Conservation (phyloP, 805 yeast genomes). For the Vanderwaltozyma verrucispora region DNA sequence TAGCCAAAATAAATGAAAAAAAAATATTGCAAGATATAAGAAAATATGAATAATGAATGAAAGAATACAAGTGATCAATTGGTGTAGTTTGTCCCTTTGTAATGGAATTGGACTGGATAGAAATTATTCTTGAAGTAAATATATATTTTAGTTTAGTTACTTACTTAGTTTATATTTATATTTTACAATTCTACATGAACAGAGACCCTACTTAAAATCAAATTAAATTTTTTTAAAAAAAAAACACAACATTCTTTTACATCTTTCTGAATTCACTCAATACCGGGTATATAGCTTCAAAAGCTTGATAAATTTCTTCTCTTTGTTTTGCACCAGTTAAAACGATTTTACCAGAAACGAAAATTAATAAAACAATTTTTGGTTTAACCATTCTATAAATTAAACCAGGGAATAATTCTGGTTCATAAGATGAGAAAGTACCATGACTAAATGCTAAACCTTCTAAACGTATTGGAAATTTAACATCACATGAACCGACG, state of each 20-base stretch:
- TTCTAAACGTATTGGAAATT: constrained; percentile 93
- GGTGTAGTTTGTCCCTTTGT: no score
- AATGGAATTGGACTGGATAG: no score
- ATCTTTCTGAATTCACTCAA: constrained; percentile 91
- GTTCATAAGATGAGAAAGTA: constrained; percentile 96
- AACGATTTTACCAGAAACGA: constrained; percentile 95
- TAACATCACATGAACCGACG: constrained; percentile 97
- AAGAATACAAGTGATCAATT: no score
- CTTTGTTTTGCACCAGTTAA: constrained; percentile 98
- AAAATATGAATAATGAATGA: no score
- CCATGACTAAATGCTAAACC: constrained; percentile 98
- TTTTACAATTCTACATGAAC: no score
- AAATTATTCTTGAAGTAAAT: no score
- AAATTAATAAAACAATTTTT: constrained; percentile 87
- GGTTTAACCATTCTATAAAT: constrained; percentile 99
- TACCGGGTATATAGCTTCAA: constrained; percentile 97
- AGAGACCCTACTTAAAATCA: no score
- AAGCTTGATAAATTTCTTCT: constrained; percentile 96
- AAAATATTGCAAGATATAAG: no score
- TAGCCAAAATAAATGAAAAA: no score
- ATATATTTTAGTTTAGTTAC: no score
- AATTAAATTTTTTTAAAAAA: no score
- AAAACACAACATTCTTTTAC: constrained; percentile 17
- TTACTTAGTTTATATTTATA: no score
- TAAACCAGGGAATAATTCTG: constrained; percentile 95